phyloP scores from a whole-genome alignment of 257 asterid genomes.

The Jacaranda copaia region DNA sequence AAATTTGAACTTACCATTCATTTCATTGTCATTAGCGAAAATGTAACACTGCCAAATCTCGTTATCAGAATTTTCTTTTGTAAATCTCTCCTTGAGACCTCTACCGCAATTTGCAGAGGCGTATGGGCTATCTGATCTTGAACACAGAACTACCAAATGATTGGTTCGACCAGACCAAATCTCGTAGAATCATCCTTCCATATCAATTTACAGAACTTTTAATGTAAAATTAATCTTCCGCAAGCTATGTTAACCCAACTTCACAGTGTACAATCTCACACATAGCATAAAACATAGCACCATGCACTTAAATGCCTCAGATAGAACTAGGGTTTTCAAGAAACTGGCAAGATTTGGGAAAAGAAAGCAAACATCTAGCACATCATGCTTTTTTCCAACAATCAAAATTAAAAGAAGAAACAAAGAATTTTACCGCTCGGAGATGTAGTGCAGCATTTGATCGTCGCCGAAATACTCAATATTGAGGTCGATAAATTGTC shows the following conservation, averaged over 20 bases:
- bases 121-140: too few species aligned
- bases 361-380: too few species aligned
- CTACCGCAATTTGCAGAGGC: background rate
- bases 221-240: background rate
- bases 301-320: background rate
- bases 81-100: background rate
- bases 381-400: background rate
- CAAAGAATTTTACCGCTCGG: constrained; percentile 32
- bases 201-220: background rate
- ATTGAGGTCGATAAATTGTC: constrained; percentile 41
- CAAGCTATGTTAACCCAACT: background rate
- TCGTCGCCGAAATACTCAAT: constrained; percentile 32
- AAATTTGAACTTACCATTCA: background rate
- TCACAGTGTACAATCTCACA: background rate
- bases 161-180: background rate
- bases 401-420: background rate
- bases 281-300: background rate
- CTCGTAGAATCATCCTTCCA: background rate
- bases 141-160: background rate
- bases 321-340: background rate
- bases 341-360: too few species aligned
- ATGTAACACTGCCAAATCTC: background rate
- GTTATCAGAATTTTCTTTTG: background rate
- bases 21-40: background rate
- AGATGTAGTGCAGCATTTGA: constrained; percentile 36